Conservation (phyloP, 441 rosid species). For the Macaranga tanarius region DNA sequence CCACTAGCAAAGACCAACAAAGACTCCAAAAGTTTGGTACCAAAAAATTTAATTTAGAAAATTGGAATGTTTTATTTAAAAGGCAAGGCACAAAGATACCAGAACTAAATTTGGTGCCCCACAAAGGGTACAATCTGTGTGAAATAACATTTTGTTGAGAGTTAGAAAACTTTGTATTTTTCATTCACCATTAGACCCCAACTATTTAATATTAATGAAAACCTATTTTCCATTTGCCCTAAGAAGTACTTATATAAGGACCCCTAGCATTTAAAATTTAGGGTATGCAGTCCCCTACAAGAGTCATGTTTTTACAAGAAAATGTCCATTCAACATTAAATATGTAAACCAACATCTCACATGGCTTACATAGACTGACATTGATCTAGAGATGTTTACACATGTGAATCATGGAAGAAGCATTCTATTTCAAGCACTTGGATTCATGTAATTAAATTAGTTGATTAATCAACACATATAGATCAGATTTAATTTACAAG, state of each 20-base stretch:
- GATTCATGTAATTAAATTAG: constrained; percentile 22
- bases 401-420: constrained; percentile 6
- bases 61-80: constrained; percentile 25
- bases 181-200: constrained; percentile 3
- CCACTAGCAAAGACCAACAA: neutral
- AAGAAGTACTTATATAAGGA: constrained; percentile 15
- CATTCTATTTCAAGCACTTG: constrained; percentile 17
- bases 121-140: constrained; percentile 22
- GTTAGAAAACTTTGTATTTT: too few species aligned
- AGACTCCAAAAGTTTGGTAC: constrained; percentile 14
- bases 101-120: constrained; percentile 34
- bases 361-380: constrained; percentile 49
- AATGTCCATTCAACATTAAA: constrained; percentile 39
- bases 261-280: constrained; percentile 13
- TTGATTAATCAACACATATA: neutral
- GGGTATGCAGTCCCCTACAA: constrained; percentile 33
- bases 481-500: constrained; percentile 15
- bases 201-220: constrained; percentile 7
- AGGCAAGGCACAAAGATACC: constrained; percentile 14
- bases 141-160: constrained; percentile 5
- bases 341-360: constrained; percentile 48
- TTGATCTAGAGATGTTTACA: constrained; percentile 29
- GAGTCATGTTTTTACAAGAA: constrained; percentile 31
- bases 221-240: constrained; percentile 4
- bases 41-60: constrained; percentile 4